Evolutionary conservation across 2,329 filamentous ascomycete species (phyloP).

Genomic region (Aspergillus udagawae): DNA sequence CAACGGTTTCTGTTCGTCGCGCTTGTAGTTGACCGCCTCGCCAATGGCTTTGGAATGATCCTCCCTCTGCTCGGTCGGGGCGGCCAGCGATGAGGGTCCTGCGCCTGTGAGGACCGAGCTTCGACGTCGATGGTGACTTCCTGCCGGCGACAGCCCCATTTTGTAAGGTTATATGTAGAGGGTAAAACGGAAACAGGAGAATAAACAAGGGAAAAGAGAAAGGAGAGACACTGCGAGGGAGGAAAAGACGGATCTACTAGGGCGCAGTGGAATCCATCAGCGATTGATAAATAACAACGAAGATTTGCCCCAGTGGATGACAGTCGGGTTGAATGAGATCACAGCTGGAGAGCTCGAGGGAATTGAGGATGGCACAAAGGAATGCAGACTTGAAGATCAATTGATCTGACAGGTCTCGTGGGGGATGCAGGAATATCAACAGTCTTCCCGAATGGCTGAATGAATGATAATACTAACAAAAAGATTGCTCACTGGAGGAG

Average conservation of each 20-base stretch:
- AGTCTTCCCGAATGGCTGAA: not conserved
- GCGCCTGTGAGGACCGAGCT: constrained; percentile 34
- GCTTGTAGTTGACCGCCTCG: constrained; percentile 22
- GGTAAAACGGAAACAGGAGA: not conserved
- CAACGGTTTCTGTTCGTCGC: constrained; percentile 33
- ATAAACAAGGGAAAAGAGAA: not conserved
- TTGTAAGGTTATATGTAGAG: constrained; percentile 6
- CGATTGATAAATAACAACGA: constrained; percentile 2
- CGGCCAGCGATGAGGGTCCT: constrained; percentile 49
- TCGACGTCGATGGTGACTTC: constrained; percentile 36
- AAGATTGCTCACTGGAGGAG: not conserved
- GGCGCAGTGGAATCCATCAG: constrained; percentile 12
- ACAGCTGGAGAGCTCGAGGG: not conserved
- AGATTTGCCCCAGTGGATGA: not conserved
- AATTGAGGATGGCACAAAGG: not conserved
- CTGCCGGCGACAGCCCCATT: constrained; percentile 32
- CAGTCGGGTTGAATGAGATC: not conserved
- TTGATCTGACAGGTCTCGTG: not conserved
- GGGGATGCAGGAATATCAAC: constrained; percentile 35
- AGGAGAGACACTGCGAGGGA: not conserved
- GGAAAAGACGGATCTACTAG: constrained; percentile 3
- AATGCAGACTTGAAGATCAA: not conserved
- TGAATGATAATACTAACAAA: not conserved
- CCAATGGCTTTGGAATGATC: constrained; percentile 23
- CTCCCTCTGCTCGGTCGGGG: constrained; percentile 32